Evolutionary conservation across 2,329 filamentous ascomycete genomes (phyloP).

Genomic region (Calonectria honghensis): DNA sequence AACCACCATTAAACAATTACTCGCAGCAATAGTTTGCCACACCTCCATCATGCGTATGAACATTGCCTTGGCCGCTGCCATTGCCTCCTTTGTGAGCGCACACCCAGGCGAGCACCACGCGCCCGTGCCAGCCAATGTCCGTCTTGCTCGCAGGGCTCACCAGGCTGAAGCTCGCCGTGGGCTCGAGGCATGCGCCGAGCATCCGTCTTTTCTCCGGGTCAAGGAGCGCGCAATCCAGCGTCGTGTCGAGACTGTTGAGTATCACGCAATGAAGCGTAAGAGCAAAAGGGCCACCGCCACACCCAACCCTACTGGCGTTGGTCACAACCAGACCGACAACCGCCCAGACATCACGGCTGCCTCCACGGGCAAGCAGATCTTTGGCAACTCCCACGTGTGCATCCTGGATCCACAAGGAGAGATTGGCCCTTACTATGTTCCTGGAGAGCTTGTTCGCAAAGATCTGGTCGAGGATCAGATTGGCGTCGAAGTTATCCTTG

Average conservation of each 20-base stretch:
- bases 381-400: background rate
- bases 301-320: background rate
- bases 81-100: background rate
- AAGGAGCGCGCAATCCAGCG: background rate
- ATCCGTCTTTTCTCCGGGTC: background rate
- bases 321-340: background rate
- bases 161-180: background rate
- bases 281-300: background rate
- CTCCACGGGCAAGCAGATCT: background rate
- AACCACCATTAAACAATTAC: background rate
- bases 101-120: background rate
- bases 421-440: slow-evolving; percentile 5
- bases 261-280: background rate
- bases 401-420: background rate
- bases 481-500: slow-evolving; percentile 53
- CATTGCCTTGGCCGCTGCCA: background rate
- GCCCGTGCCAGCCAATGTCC: background rate
- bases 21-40: background rate
- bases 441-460: background rate
- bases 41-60: background rate
- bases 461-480: background rate
- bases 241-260: background rate
- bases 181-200: background rate
- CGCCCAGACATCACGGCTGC: background rate
- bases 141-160: background rate